Evolutionary conservation across 2,329 filamentous ascomycete species (phyloP).

Genomic region (Plectosphaerella cucumerina): DNA sequence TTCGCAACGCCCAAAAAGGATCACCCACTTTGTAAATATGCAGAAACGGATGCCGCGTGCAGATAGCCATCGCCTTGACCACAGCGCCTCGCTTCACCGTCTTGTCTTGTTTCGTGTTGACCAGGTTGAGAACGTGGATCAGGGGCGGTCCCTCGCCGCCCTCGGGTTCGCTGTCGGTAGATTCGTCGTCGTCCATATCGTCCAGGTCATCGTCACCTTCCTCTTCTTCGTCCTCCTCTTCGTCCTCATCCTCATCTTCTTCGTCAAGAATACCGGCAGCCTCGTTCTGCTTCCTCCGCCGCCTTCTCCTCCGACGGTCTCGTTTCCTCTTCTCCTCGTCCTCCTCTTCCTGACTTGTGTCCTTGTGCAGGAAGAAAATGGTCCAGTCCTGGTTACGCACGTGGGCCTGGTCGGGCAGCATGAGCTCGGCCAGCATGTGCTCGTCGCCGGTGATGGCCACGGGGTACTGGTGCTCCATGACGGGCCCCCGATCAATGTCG

Average conservation of each 20-base stretch:
- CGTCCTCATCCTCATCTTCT: constrained; percentile 47
- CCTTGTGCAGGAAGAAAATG: constrained; percentile 97
- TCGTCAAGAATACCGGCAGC: constrained; percentile 44
- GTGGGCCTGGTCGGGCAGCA: constrained; percentile 96
- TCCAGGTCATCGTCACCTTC: constrained; percentile 40
- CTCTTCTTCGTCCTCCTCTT: constrained; percentile 32
- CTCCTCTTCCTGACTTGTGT: constrained; percentile 79
- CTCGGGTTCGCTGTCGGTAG: constrained; percentile 60
- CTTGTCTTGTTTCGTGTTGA: constrained; percentile 97
- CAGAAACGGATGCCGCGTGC: constrained; percentile 92
- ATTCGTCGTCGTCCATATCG: constrained; percentile 48
- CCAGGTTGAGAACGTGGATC: constrained; percentile 94
- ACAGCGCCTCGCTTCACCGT: constrained; percentile 88
- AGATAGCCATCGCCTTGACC: constrained; percentile 98
- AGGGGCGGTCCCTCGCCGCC: constrained; percentile 81
- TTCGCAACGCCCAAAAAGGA: neutral
- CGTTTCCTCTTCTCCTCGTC: constrained; percentile 63
- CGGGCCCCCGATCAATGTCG: constrained; percentile 89
- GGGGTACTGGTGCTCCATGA: constrained; percentile 98
- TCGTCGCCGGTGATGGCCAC: constrained; percentile 94
- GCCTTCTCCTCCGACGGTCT: constrained; percentile 45
- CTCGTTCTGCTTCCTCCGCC: constrained; percentile 47
- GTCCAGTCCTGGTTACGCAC: constrained; percentile 97
- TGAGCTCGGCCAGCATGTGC: constrained; percentile 95
- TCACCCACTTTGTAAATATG: constrained; percentile 89